Evolutionary conservation across 345 rosid species (phyloP), one percentile per base, ranked within the genome.

Genomic region (Jatropha curcas): DNA sequence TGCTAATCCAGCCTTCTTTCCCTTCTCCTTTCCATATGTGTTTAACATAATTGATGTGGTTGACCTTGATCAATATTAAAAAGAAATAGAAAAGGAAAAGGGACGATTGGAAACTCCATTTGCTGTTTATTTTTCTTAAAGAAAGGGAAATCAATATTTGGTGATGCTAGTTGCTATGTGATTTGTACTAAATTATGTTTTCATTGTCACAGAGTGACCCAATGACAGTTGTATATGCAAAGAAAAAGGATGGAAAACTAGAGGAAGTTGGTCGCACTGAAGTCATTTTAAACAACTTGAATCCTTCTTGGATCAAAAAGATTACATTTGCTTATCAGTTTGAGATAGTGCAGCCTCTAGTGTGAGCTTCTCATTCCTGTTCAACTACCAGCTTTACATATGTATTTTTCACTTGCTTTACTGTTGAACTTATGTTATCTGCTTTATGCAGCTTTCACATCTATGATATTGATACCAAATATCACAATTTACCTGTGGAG

Each of bases 251-350:
- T 74, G 96, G 96, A 67, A 69, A 27, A 28, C 84, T 94, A 34
- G 88, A 88, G 78, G 98, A 94, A 84, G 81, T 94, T 79, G 97
- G 96, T 55, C 92, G 90, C 17, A 90, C 98, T 24, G 98, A 94
- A 84, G 97, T 91, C 64, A 80, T 91, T 59, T 66, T 86, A 52
- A 94, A 94, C 72, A 77, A 45, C 74, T 82, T 91, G 72, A 83
- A 88, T 78, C 98, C 98, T 73, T 70, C 80, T 48, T 94, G 98
- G 97, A 90, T 94, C 76, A 68, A 80, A 70, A 94, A 91, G 82
- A 76, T 87, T 34, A 78, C 85, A 11, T 70, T 91, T 76, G 75
- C 89, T 71, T 88, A 86, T 83, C 98, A 88, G 62, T 94, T 90
- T 79, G 98, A 94, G 83, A 80, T 83, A 9, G 83, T 91, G 53